Conservation (phyloP, 1,284 basidiomycete species). For the Peniophora sp. region DNA sequence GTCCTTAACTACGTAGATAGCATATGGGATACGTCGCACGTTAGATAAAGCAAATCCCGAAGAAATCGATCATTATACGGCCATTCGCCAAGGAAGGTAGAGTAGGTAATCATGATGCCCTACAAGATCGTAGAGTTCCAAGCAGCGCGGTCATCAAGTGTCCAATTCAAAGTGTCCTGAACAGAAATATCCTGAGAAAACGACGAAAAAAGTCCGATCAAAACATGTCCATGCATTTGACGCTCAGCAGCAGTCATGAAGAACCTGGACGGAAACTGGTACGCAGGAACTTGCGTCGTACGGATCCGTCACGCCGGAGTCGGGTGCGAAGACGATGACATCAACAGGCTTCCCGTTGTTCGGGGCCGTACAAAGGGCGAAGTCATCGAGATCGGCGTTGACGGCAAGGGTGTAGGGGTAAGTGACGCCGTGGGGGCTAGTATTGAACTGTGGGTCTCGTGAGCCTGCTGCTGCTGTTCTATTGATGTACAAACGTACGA, state of each 20-base stretch:
- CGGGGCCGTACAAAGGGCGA: neutral
- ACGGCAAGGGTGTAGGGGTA: neutral
- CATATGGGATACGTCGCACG: too few relatives aligned
- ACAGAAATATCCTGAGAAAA: too few relatives aligned
- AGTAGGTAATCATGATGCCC: too few relatives aligned
- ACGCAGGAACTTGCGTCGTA: neutral
- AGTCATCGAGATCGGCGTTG: neutral
- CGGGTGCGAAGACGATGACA: neutral
- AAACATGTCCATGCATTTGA: neutral
- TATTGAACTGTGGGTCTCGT: neutral
- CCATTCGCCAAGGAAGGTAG: too few relatives aligned
- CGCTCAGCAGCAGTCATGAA: neutral
- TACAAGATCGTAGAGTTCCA: too few relatives aligned
- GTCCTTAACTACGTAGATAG: too few relatives aligned
- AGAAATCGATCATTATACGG: too few relatives aligned
- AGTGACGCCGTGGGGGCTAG: neutral
- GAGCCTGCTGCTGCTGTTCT: neutral
- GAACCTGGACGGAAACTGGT: neutral
- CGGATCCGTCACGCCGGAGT: neutral
- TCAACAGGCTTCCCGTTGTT: neutral
- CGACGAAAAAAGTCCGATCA: too few relatives aligned
- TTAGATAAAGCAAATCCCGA: too few relatives aligned
- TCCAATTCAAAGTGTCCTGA: too few relatives aligned
- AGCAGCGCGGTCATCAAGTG: too few relatives aligned
- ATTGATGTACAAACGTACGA: neutral